Evolutionary conservation across 1,284 basidiomycete species (phyloP).

Genomic region (Apiotrichum sp.): DNA sequence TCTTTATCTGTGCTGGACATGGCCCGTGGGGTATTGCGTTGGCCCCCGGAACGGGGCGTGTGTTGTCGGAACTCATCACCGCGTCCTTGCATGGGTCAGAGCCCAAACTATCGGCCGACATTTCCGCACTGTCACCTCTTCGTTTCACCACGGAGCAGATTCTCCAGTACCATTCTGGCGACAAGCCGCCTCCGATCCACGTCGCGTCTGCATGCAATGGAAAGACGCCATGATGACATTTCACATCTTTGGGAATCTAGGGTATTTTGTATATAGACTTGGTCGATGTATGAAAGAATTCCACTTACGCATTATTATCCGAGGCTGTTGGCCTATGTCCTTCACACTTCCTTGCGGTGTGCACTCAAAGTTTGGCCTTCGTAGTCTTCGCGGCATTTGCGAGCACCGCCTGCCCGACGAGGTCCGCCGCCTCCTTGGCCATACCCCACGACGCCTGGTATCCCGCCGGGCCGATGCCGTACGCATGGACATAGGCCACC

Average conservation of each 20-base stretch:
- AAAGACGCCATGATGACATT: no score
- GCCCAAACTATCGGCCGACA: neutral
- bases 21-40: neutral
- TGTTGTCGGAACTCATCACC: neutral
- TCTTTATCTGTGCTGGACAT: neutral
- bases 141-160: neutral
- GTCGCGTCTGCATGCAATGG: no score
- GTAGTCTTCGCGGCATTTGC: neutral
- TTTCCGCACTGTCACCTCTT: neutral
- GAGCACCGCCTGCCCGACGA: constrained; percentile 17
- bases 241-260: no score
- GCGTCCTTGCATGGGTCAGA: neutral
- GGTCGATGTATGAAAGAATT: no score
- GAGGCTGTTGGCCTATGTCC: no score
- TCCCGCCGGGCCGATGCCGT: constrained; percentile 33
- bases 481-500: constrained; percentile 22
- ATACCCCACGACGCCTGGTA: constrained; percentile 36
- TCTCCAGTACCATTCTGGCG: neutral
- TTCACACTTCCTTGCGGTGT: no score
- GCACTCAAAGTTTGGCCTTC: neutral
- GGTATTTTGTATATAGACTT: no score
- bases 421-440: constrained; percentile 27
- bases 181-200: neutral
- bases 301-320: no score
- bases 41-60: neutral